phyloP scores from a whole-genome alignment of 495 filamentous ascomycete genomes.

The Penicillium alfredii region DNA sequence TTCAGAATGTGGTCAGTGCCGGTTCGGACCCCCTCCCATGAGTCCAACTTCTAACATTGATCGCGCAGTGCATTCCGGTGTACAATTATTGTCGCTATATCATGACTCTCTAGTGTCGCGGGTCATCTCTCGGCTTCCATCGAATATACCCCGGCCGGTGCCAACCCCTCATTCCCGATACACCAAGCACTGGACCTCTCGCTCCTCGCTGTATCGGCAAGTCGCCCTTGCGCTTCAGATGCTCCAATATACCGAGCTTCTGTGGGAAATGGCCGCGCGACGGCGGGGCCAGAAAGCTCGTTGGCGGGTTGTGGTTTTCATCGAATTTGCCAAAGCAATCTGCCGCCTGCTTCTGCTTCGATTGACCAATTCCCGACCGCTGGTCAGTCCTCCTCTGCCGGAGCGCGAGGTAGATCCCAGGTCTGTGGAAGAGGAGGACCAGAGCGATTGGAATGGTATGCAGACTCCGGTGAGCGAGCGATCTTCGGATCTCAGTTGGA shows the following conservation, averaged over 20 bases:
- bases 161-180: conserved; percentile 81
- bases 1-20: conserved; percentile 74
- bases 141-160: conserved; percentile 36
- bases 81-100: conserved; percentile 88
- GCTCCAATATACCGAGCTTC: conserved; percentile 84
- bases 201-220: conserved; percentile 66
- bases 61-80: conserved; percentile 64
- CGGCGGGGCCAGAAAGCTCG: conserved; percentile 73
- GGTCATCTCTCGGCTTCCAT: conserved; percentile 48
- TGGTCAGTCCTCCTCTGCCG: conserved; percentile 78
- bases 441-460: conserved; percentile 41
- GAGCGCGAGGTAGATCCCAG: conserved; percentile 70
- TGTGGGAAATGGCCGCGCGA: conserved; percentile 84
- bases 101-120: conserved; percentile 83
- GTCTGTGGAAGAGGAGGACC: conserved; percentile 50
- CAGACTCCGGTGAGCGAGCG: conserved; percentile 43
- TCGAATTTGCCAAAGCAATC: conserved; percentile 82
- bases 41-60: no score
- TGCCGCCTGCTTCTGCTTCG: conserved; percentile 78
- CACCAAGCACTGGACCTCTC: conserved; percentile 79
- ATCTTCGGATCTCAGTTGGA: conserved; percentile 57
- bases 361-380: conserved; percentile 77
- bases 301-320: conserved; percentile 83
- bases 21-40: no score
- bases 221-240: conserved; percentile 77